Evolutionary conservation across 2,329 filamentous ascomycete species (phyloP).

Genomic region (Aspergillus sp.): DNA sequence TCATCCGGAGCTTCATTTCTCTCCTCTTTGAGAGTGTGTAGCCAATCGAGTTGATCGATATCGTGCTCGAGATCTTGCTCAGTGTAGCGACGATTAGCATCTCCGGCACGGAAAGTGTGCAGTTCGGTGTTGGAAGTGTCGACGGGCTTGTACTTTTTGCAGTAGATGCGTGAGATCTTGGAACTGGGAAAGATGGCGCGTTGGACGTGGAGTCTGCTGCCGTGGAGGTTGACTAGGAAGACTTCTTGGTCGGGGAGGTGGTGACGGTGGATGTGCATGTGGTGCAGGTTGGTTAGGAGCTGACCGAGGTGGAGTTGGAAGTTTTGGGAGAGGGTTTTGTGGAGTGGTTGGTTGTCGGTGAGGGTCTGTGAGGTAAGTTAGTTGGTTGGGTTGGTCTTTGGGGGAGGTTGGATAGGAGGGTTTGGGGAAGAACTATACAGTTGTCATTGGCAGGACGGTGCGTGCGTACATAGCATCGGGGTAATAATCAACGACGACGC

Average conservation of each 20-base stretch:
- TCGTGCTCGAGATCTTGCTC: slow-evolving; percentile 20
- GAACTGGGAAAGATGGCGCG: slow-evolving; percentile 31
- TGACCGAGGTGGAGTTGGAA: slow-evolving; percentile 33
- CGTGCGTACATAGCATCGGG: slow-evolving; percentile 8
- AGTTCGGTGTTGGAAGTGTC: neutral
- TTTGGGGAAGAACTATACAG: slow-evolving; percentile 13
- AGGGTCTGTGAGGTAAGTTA: slow-evolving; percentile 9
- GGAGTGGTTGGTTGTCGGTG: slow-evolving; percentile 22
- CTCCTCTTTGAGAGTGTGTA: neutral
- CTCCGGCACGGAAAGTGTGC: neutral
- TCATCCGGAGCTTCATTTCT: slow-evolving; percentile 7
- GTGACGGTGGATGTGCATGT: slow-evolving; percentile 22
- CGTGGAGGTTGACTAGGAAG: slow-evolving; percentile 32
- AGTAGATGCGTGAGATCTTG: slow-evolving; percentile 30
- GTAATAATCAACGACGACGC: slow-evolving; percentile 22
- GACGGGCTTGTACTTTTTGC: slow-evolving; percentile 19
- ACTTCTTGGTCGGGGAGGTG: slow-evolving; percentile 34
- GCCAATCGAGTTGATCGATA: slow-evolving; percentile 20
- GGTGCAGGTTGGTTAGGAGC: slow-evolving; percentile 23
- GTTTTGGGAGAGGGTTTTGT: slow-evolving; percentile 21
- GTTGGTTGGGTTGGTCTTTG: neutral
- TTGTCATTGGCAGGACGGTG: slow-evolving; percentile 24
- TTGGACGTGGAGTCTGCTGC: slow-evolving; percentile 31
- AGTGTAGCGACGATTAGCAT: slow-evolving; percentile 18
- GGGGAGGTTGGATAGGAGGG: neutral